Conservation (phyloP, 2,329 filamentous ascomycete species). For the Delphinella strobiligena region DNA sequence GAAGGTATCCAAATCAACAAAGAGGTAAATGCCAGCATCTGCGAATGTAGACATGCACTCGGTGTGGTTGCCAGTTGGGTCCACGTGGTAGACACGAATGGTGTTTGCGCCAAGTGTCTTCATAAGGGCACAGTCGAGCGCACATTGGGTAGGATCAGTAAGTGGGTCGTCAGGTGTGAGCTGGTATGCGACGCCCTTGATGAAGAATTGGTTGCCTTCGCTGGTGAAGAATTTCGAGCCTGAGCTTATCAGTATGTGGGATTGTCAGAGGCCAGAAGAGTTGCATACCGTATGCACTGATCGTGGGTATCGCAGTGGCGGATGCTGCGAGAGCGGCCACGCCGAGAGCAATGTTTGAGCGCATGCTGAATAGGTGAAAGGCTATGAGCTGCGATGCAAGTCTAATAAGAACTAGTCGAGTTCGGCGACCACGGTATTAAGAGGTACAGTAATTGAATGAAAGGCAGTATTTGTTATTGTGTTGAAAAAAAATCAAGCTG, state of each 20-base stretch:
- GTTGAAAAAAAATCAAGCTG: no score
- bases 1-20: conserved; percentile 73
- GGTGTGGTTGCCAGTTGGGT: conserved; percentile 56
- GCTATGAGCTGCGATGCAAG: no score
- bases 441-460: no score
- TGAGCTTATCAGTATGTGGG: neutral
- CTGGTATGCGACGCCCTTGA: conserved; percentile 56
- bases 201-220: conserved; percentile 70
- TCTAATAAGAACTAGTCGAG: no score
- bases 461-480: no score
- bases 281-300: conserved; percentile 44
- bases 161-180: conserved; percentile 60
- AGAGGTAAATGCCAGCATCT: conserved; percentile 70
- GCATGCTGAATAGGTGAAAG: no score
- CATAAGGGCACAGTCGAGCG: conserved; percentile 65
- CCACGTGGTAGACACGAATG: conserved; percentile 76
- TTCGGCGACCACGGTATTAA: no score
- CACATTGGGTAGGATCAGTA: conserved; percentile 62
- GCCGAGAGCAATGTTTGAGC: neutral
- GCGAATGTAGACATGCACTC: conserved; percentile 73
- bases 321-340: conserved; percentile 15
- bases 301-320: conserved; percentile 40
- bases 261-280: neutral
- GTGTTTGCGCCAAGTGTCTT: conserved; percentile 68
- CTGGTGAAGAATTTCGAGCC: conserved; percentile 70